Evolutionary conservation across 306 rosid species (phyloP).

Genomic region (Cyclanthera cordifolia): DNA sequence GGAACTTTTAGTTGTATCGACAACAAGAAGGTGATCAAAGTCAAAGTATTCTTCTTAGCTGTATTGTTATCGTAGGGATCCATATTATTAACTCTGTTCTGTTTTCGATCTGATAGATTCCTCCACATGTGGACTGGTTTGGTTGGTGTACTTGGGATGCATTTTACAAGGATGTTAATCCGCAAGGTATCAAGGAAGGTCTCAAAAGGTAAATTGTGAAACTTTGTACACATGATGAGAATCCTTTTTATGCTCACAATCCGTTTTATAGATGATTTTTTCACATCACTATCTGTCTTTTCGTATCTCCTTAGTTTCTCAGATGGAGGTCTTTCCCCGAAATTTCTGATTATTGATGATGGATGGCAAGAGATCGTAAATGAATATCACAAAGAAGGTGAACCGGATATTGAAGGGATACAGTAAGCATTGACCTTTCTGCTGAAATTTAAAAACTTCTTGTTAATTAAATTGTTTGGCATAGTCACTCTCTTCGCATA

Average conservation of each 20-base stretch:
- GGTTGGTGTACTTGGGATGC: slow-evolving; percentile 96
- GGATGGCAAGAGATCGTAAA: slow-evolving; percentile 56
- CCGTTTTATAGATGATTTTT: background rate
- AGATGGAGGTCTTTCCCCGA: slow-evolving; percentile 49
- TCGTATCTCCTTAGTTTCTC: slow-evolving; percentile 26
- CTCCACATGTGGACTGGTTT: slow-evolving; percentile 54
- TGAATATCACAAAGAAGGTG: slow-evolving; percentile 41
- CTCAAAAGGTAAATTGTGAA: slow-evolving; percentile 33
- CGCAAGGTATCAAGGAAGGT: slow-evolving; percentile 51
- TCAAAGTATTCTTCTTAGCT: background rate
- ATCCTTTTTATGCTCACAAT: background rate
- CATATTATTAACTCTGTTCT: background rate
- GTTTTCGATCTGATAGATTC: slow-evolving; percentile 13
- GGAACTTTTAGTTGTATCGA: slow-evolving; percentile 43
- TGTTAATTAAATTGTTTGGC: background rate
- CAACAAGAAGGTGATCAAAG: slow-evolving; percentile 31
- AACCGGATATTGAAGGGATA: slow-evolving; percentile 35
- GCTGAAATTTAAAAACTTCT: background rate
- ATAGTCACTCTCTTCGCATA: background rate
- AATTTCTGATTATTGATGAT: slow-evolving; percentile 58
- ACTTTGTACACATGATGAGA: background rate
- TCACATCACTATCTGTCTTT: background rate
- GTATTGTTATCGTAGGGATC: background rate
- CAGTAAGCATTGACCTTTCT: slow-evolving; percentile 33
- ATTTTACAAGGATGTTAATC: slow-evolving; percentile 44